Base-by-base conservation (phyloP, 352 stramenopile species). In the Globisporangium polare region DNA sequence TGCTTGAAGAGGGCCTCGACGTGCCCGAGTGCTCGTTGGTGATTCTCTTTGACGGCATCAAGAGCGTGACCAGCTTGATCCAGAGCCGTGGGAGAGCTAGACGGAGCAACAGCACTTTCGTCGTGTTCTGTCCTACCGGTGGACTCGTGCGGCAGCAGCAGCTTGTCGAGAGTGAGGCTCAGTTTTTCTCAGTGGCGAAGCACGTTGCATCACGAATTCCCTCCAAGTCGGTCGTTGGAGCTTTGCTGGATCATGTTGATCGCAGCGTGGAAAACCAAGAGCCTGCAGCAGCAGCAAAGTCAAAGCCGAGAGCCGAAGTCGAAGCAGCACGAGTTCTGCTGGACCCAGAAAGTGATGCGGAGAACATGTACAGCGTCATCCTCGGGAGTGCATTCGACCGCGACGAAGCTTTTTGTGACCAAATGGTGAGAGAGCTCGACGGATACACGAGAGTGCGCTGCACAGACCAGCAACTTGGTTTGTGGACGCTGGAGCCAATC, bases 1-100 rank as follows among this genome's bases (percentile, higher is more conserved):
- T 93, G 3, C 67, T 93, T 7, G 84, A 93, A 64, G 84, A 91
- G 76, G 84, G 82, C 1, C 65, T 93, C 20, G 84, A 93, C 49
- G 79, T 93, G 0, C 84, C 82, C 0, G 76, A 91, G 63, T 93
- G 84, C 29, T 93, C 82, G 6, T 63, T 93, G 0, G 84, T 93
- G 3, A 85, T 93, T 60, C 75, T 81, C 43, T 93, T 93, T 53
- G 82, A 93, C 42, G 82, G 84, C 18, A 72, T 93, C 2, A 60
- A 76, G 41, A 73, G 80, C 7, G 69, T 93, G 31, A 93, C 82
- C 15, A 91, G 80, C 56, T 67, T 93, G 18, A 89, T 93, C 33
- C 84, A 93, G 63, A 93, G 84, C 63, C 77, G 84, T 26, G 84
- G 84, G 3, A 77, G 84, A 39, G 82, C 80, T 20, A 79, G 84